These are phyloP conservation scores for Pythium plurisporium DNA, from an alignment of 352 stramenopile species.

Conservation along the genomic window DNA sequence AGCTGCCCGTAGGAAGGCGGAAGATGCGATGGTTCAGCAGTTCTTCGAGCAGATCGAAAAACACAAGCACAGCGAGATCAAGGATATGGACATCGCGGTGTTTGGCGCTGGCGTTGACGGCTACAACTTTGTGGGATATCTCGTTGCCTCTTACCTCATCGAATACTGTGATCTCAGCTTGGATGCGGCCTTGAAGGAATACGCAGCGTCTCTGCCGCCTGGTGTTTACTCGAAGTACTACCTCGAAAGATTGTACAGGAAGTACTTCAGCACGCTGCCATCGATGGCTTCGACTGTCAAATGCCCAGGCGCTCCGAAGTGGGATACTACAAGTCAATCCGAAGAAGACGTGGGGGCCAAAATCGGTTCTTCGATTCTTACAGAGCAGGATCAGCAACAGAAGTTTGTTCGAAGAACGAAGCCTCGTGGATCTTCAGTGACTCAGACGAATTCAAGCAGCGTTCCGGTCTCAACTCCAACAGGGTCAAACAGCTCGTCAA, in stretches of 20 bases:
- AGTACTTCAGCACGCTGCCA: slow-evolving; percentile 70
- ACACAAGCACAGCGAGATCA: slow-evolving; percentile 50
- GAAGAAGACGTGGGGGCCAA: slow-evolving; percentile 33
- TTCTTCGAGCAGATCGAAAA: slow-evolving; percentile 59
- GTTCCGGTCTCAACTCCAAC: slow-evolving; percentile 23
- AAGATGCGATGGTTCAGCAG: slow-evolving; percentile 48
- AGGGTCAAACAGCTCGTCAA: slow-evolving; percentile 12
- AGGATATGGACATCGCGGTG: slow-evolving; percentile 77
- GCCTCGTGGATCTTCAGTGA: slow-evolving; percentile 7
- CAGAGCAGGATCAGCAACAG: slow-evolving; percentile 53
- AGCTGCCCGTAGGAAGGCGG: slow-evolving; percentile 30
- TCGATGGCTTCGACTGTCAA: slow-evolving; percentile 42
- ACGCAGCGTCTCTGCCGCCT: slow-evolving; percentile 40
- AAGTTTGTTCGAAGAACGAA: slow-evolving; percentile 53
- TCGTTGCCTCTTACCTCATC: slow-evolving; percentile 63
- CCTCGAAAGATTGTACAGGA: slow-evolving; percentile 71
- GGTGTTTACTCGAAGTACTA: slow-evolving; percentile 68
- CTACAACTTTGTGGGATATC: slow-evolving; percentile 75
- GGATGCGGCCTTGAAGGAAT: slow-evolving; percentile 64
- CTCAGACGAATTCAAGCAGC: slow-evolving; percentile 10
- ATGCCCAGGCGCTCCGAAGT: slow-evolving; percentile 54
- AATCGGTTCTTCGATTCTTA: slow-evolving; percentile 62
- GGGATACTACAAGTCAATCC: slow-evolving; percentile 38
- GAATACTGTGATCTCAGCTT: slow-evolving; percentile 59
- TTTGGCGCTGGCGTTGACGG: slow-evolving; percentile 35